These are phyloP conservation scores for Peribolospora baueri DNA, from an alignment of 768 basidiomycete species.

Conservation along the genomic window DNA sequence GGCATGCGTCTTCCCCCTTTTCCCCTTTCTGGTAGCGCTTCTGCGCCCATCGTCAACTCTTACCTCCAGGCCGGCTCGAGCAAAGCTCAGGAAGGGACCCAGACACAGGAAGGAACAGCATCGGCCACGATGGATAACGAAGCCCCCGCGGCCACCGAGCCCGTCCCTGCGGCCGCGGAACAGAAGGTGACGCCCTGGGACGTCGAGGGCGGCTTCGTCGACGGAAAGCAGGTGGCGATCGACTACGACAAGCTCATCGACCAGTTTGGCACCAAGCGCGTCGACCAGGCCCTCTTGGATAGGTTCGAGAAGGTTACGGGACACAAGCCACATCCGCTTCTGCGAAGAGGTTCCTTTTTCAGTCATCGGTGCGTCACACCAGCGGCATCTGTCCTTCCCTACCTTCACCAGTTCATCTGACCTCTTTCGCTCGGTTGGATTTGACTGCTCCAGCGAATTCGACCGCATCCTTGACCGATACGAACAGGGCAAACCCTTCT, in stretches of 20 bases:
- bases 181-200: constrained; percentile 71
- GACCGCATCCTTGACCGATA: constrained; percentile 81
- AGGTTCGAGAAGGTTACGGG: constrained; percentile 85
- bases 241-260: constrained; percentile 88
- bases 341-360: constrained; percentile 86
- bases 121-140: no score
- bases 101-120: no score
- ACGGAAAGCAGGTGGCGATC: constrained; percentile 74
- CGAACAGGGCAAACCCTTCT: constrained; percentile 92
- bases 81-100: no score
- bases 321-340: constrained; percentile 56
- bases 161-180: background rate
- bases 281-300: constrained; percentile 51
- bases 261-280: constrained; percentile 72
- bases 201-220: constrained; percentile 68
- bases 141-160: background rate
- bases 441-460: constrained; percentile 39
- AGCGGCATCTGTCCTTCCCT: background rate
- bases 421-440: background rate
- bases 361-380: constrained; percentile 54
- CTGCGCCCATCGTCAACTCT: no score
- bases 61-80: no score
- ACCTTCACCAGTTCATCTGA: background rate
- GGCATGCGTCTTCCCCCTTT: no score
- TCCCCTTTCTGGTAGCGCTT: no score